Evolutionary conservation across 2,329 filamentous ascomycete species (phyloP).

Genomic region (Aureobasidium namibiae): DNA sequence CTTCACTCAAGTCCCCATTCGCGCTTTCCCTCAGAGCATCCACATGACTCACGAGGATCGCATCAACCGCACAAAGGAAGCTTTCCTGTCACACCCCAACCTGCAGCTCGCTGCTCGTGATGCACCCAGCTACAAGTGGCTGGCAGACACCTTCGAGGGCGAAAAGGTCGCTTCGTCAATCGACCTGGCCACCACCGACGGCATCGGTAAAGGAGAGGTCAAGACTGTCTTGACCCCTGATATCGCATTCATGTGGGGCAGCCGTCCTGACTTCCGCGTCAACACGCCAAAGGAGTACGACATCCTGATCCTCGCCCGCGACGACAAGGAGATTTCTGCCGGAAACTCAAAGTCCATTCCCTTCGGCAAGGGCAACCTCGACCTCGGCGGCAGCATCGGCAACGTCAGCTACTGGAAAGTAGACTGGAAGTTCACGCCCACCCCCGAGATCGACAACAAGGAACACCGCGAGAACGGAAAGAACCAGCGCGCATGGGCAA

Average conservation of each 20-base stretch:
- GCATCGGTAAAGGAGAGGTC: slow-evolving; percentile 6
- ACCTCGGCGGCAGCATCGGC: slow-evolving; percentile 4
- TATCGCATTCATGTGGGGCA: slow-evolving; percentile 11
- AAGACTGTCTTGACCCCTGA: slow-evolving; percentile 5
- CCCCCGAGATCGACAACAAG: background rate
- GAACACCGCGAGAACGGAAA: slow-evolving; percentile 1
- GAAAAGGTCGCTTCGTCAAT: background rate
- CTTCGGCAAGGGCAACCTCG: slow-evolving; percentile 6
- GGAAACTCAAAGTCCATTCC: slow-evolving; percentile 1
- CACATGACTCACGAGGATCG: slow-evolving; percentile 7
- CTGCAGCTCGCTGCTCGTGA: slow-evolving; percentile 6
- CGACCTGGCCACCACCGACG: background rate
- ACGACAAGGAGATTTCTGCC: slow-evolving; percentile 2
- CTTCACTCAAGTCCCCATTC: slow-evolving; percentile 2
- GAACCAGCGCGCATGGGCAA: slow-evolving; percentile 11
- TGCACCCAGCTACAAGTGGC: background rate
- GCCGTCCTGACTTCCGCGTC: slow-evolving; percentile 4
- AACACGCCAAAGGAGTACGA: slow-evolving; percentile 7
- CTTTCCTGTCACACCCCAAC: slow-evolving; percentile 1
- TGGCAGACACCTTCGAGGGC: slow-evolving; percentile 1
- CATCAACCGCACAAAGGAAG: slow-evolving; percentile 3
- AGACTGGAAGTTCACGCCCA: slow-evolving; percentile 10
- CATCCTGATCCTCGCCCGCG: slow-evolving; percentile 9
- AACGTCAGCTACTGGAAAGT: slow-evolving; percentile 11
- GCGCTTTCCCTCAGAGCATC: slow-evolving; percentile 12